Percentiles rank a stretch among this genome's conserved stretches.
Conservation (phyloP, 371 early-diverging fungal genomes). For the Cladochytrium tenue region DNA sequence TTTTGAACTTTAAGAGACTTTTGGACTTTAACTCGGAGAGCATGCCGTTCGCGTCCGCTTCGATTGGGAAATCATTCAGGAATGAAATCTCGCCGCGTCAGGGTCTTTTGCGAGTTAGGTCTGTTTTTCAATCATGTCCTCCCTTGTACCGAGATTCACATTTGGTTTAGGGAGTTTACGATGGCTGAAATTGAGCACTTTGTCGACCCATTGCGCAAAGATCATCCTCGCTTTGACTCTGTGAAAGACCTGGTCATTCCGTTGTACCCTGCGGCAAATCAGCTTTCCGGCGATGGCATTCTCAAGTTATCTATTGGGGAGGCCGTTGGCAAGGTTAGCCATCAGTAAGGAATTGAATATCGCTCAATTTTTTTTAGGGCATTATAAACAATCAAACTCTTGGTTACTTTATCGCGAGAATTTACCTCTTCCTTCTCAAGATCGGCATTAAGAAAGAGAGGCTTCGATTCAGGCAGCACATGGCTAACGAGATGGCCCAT, state of each 20-base stretch:
- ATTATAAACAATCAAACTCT: constrained; percentile 96
- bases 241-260: constrained; percentile 76
- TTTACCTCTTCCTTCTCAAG: constrained; percentile 87
- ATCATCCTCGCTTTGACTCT: constrained; percentile 88
- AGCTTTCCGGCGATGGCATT: constrained; percentile 75
- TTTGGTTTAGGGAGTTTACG: constrained; percentile 63
- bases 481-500: constrained; percentile 99
- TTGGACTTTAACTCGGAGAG: constrained; percentile 97
- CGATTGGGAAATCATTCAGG: constrained; percentile 98
- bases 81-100: constrained; percentile 99
- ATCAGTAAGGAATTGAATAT: not conserved
- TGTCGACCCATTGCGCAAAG: constrained; percentile 93
- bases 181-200: constrained; percentile 99
- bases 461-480: constrained; percentile 98
- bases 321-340: constrained; percentile 75
- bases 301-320: constrained; percentile 85
- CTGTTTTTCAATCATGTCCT: constrained; percentile 88
- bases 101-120: constrained; percentile 95
- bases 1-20: constrained; percentile 96
- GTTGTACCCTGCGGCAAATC: constrained; percentile 77
- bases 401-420: constrained; percentile 98
- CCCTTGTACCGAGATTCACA: not conserved
- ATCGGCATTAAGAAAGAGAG: constrained; percentile 91
- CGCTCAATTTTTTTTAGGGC: constrained; percentile 38
- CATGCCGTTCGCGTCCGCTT: constrained; percentile 99